phyloP scores from a whole-genome alignment of 768 basidiomycete species.

The Auricularia sp. region DNA sequence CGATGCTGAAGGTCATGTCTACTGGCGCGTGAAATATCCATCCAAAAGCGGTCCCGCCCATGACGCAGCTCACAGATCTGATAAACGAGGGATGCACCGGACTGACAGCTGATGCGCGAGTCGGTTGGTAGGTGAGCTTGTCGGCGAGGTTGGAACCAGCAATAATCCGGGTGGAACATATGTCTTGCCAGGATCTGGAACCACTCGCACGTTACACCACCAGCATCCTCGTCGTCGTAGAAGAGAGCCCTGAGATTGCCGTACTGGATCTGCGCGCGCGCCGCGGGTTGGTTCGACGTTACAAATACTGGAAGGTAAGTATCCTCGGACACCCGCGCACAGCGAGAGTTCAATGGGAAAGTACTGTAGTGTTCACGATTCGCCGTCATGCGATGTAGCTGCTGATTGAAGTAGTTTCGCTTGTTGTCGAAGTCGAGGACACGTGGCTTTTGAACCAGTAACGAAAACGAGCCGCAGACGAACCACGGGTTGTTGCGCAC shows the following conservation, averaged over 20 bases:
- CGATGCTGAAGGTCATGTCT: slow-evolving; percentile 90
- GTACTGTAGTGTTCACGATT: slow-evolving; percentile 73
- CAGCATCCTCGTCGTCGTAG: slow-evolving; percentile 96
- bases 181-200: slow-evolving; percentile 95
- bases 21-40: slow-evolving; percentile 92
- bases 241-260: slow-evolving; percentile 95
- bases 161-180: slow-evolving; percentile 99
- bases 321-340: slow-evolving; percentile 92
- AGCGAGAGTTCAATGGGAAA: slow-evolving; percentile 79
- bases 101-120: slow-evolving; percentile 89
- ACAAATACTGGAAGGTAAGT: slow-evolving; percentile 77
- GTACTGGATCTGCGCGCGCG: slow-evolving; percentile 87
- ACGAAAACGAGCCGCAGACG: slow-evolving; percentile 96
- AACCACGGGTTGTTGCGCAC: slow-evolving; percentile 96
- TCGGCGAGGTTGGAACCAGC: slow-evolving; percentile 95
- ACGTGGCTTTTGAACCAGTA: slow-evolving; percentile 89
- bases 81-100: slow-evolving; percentile 95
- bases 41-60: slow-evolving; percentile 93
- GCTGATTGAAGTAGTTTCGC: slow-evolving; percentile 89
- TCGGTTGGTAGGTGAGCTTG: slow-evolving; percentile 90
- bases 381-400: slow-evolving; percentile 75
- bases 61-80: slow-evolving; percentile 96
- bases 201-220: slow-evolving; percentile 97
- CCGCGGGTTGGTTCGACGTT: slow-evolving; percentile 53
- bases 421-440: slow-evolving; percentile 99